Conservation (phyloP, 176 grass and related monocot genomes). For the Zea mays region DNA sequence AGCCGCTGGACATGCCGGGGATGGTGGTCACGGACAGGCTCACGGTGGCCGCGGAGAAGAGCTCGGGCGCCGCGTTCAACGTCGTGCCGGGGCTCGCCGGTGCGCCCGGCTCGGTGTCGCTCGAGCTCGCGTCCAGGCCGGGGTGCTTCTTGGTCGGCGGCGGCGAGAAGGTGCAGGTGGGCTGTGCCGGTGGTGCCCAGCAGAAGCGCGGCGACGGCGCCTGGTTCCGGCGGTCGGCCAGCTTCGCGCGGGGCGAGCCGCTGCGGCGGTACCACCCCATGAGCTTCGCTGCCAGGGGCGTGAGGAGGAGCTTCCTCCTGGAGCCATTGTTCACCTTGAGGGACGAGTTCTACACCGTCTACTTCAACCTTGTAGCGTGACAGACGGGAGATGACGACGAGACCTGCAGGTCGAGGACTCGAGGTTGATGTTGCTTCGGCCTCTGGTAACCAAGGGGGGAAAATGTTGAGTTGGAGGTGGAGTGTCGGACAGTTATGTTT, state of each 20-base stretch:
- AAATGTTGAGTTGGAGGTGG: slow-evolving; percentile 15
- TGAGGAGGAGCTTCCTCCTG: slow-evolving; percentile 65
- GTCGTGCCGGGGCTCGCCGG: slow-evolving; percentile 59
- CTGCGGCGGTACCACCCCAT: slow-evolving; percentile 66
- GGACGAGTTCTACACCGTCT: slow-evolving; percentile 84
- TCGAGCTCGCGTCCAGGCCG: slow-evolving; percentile 50
- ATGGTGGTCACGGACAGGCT: slow-evolving; percentile 61
- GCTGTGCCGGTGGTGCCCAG: slow-evolving; percentile 24
- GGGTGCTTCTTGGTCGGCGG: slow-evolving; percentile 67
- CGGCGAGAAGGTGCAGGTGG: slow-evolving; percentile 45
- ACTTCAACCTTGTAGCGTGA: slow-evolving; percentile 79
- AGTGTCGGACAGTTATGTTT: neutral
- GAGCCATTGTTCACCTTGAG: slow-evolving; percentile 79
- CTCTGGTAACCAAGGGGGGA: slow-evolving; percentile 8
- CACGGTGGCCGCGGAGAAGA: slow-evolving; percentile 35
- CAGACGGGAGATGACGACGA: slow-evolving; percentile 37
- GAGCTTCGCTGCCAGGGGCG: slow-evolving; percentile 69
- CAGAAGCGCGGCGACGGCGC: neutral
- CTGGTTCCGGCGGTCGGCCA: slow-evolving; percentile 59
- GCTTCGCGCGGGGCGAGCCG: slow-evolving; percentile 45
- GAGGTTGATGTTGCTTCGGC: neutral
- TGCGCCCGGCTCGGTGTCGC: slow-evolving; percentile 45
- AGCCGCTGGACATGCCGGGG: slow-evolving; percentile 73
- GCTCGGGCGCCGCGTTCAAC: slow-evolving; percentile 37
- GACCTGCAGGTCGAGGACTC: neutral